phyloP scores from a whole-genome alignment of 257 asterid genomes.

The Solanum sejunctum region DNA sequence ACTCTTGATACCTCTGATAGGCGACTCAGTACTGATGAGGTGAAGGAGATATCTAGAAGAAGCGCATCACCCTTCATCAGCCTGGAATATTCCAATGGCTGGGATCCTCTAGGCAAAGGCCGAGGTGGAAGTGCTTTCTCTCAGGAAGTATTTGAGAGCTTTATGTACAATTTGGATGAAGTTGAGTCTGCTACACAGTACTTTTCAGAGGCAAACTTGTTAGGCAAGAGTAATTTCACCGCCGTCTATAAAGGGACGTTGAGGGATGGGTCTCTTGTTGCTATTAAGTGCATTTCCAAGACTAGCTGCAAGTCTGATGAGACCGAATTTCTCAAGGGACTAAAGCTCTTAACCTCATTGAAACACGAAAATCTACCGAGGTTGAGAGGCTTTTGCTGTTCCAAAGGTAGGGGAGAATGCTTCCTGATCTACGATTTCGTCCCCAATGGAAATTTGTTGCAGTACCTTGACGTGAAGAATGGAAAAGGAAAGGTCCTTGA shows the following conservation, averaged over 20 bases:
- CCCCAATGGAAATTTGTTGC: slow-evolving; percentile 70
- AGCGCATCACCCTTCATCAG: slow-evolving; percentile 81
- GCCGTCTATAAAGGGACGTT: slow-evolving; percentile 64
- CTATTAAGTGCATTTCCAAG: slow-evolving; percentile 85
- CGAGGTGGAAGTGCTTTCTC: slow-evolving; percentile 50
- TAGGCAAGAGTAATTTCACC: slow-evolving; percentile 77
- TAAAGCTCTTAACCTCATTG: slow-evolving; percentile 61
- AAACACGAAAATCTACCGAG: slow-evolving; percentile 69
- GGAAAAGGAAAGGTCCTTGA: slow-evolving; percentile 55
- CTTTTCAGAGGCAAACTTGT: slow-evolving; percentile 64
- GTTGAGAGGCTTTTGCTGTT: slow-evolving; percentile 92
- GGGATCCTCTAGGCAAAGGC: slow-evolving; percentile 79
- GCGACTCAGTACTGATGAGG: slow-evolving; percentile 61
- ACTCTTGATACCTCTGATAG: slow-evolving; percentile 42
- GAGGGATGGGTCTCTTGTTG: slow-evolving; percentile 77
- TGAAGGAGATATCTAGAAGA: slow-evolving; percentile 45
- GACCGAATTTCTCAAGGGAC: slow-evolving; percentile 60
- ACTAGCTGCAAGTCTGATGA: slow-evolving; percentile 87
- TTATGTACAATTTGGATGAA: slow-evolving; percentile 72
- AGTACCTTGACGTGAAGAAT: slow-evolving; percentile 50
- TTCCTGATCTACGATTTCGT: slow-evolving; percentile 80
- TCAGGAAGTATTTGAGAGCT: slow-evolving; percentile 73
- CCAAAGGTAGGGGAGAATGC: slow-evolving; percentile 92
- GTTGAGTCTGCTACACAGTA: slow-evolving; percentile 82
- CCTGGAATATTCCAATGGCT: slow-evolving; percentile 66